These are phyloP conservation scores for Trypanosoma vivax DNA, from an alignment of 208 protist species.

Conservation along the genomic window DNA sequence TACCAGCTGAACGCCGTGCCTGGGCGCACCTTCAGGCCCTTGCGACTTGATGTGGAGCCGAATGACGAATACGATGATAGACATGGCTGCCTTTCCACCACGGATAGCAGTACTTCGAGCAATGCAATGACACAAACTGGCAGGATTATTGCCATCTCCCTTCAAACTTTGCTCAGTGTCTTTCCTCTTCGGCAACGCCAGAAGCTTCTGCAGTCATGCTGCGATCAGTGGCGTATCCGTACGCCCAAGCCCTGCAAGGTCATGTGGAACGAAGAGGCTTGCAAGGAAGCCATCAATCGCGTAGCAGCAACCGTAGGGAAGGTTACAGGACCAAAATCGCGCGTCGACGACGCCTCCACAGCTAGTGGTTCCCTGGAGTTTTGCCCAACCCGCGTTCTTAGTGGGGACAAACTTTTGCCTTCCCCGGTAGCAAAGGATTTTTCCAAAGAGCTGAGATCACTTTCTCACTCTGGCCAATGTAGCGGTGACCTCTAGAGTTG, in stretches of 20 bases:
- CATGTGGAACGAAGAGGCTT: not conserved
- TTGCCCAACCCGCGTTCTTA: too few relatives aligned
- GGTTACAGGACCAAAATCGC: too few relatives aligned
- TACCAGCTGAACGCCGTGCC: slow-evolving; percentile 14
- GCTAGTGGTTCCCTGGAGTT: too few relatives aligned
- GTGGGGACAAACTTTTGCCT: too few relatives aligned
- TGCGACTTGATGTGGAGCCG: not conserved
- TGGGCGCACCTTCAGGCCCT: not conserved
- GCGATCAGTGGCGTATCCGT: not conserved
- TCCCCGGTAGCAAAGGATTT: too few relatives aligned
- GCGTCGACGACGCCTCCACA: too few relatives aligned
- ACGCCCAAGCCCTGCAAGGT: not conserved
- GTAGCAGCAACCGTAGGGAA: not conserved
- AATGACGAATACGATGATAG: not conserved
- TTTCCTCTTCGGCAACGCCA: not conserved
- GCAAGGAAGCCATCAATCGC: not conserved
- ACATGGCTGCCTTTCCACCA: not conserved
- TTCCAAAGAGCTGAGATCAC: too few relatives aligned
- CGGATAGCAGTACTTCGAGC: not conserved
- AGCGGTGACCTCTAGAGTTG: too few relatives aligned
- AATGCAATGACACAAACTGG: not conserved
- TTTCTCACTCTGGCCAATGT: too few relatives aligned
- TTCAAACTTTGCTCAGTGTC: not conserved
- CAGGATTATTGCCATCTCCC: not conserved
- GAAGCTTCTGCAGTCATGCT: not conserved